These are phyloP conservation scores for Thelonectria discophora DNA, from an alignment of 2,329 filamentous ascomycete genomes.

Conservation along the genomic window DNA sequence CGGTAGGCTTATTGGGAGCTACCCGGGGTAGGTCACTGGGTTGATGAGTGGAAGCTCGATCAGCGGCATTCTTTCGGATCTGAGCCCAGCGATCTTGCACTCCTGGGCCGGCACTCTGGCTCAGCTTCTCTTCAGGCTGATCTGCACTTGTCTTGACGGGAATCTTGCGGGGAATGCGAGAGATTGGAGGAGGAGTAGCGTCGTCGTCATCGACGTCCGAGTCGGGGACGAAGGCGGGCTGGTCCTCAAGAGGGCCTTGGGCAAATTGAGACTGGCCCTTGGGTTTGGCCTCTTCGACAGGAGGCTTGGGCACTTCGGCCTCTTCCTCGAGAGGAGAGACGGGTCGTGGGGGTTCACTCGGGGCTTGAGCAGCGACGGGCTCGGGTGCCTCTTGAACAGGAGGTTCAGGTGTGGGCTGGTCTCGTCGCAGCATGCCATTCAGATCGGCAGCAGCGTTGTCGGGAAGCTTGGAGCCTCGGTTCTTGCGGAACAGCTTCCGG, in stretches of 20 bases:
- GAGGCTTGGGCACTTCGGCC: constrained; percentile 21
- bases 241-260: constrained; percentile 86
- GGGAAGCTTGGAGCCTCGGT: constrained; percentile 64
- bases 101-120: constrained; percentile 46
- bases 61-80: constrained; percentile 92
- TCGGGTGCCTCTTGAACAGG: constrained; percentile 40
- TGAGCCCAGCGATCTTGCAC: constrained; percentile 89
- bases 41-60: constrained; percentile 73
- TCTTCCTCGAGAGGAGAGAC: constrained; percentile 21
- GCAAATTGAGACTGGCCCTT: constrained; percentile 70
- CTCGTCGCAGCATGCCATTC: constrained; percentile 59
- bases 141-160: constrained; percentile 39
- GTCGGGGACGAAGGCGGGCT: constrained; percentile 82
- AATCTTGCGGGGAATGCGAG: constrained; percentile 50
- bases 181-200: constrained; percentile 63
- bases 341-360: constrained; percentile 1
- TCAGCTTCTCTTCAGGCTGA: constrained; percentile 47
- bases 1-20: constrained; percentile 64
- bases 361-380: constrained; percentile 40
- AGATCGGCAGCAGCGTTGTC: constrained; percentile 62
- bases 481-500: constrained; percentile 74
- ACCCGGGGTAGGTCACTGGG: constrained; percentile 71
- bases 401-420: constrained; percentile 42
- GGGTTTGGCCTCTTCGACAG: constrained; percentile 35
- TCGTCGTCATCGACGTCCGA: constrained; percentile 59